phyloP scores from a whole-genome alignment of 306 rosid species.

The Casuarina cunninghamiana region DNA sequence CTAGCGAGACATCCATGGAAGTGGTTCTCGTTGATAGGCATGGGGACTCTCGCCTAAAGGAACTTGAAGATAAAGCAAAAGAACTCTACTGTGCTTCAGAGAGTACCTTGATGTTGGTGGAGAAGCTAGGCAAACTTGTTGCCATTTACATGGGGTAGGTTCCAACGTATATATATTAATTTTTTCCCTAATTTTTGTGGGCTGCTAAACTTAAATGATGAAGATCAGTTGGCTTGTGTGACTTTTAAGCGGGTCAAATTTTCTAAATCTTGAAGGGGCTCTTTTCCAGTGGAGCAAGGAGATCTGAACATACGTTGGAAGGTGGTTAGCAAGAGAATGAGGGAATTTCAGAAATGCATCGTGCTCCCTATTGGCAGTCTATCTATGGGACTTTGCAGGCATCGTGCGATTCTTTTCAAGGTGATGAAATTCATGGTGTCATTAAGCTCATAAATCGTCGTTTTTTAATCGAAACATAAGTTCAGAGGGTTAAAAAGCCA shows the following conservation, averaged over 20 bases:
- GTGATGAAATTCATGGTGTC: slow-evolving; percentile 37
- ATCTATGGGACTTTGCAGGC: slow-evolving; percentile 90
- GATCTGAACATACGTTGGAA: slow-evolving; percentile 84
- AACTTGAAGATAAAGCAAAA: slow-evolving; percentile 85
- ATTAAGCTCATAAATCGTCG: neutral
- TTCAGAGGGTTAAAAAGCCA: neutral
- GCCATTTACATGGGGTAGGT: slow-evolving; percentile 91
- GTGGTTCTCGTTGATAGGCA: slow-evolving; percentile 77
- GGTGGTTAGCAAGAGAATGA: slow-evolving; percentile 76
- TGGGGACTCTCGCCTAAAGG: slow-evolving; percentile 71
- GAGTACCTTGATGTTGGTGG: slow-evolving; percentile 63
- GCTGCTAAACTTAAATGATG: neutral
- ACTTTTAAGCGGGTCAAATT: slow-evolving; percentile 18
- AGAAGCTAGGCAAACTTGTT: slow-evolving; percentile 91
- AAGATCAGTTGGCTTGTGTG: neutral
- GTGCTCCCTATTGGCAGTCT: slow-evolving; percentile 91
- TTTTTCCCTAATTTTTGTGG: neutral
- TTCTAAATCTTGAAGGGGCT: slow-evolving; percentile 59
- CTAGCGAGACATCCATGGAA: slow-evolving; percentile 72
- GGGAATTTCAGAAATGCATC: slow-evolving; percentile 68
- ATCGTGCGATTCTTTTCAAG: slow-evolving; percentile 98
- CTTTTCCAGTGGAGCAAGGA: slow-evolving; percentile 79
- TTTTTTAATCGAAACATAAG: neutral
- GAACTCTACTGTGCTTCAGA: slow-evolving; percentile 75
- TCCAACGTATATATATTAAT: neutral